Base-by-base conservation (phyloP, 768 basidiomycete species). In the Lepiota venenata region DNA sequence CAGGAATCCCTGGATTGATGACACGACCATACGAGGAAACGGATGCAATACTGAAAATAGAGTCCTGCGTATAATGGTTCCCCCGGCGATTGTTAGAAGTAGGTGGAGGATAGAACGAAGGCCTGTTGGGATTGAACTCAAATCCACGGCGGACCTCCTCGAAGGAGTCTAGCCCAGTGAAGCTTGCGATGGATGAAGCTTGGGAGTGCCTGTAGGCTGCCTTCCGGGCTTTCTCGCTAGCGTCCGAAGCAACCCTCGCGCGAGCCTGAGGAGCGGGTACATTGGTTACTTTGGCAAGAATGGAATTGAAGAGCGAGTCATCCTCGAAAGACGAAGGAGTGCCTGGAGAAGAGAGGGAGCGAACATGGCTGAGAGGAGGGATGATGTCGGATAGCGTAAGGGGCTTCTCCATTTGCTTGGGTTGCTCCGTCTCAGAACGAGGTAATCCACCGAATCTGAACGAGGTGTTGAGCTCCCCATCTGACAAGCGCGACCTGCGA, bases 61-160 rank as follows among this genome's bases (percentile, higher is more conserved):
- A 88, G 36, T 85, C 83, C 12, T 78, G 79, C 45, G 72, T 74
- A 8, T 63, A 62, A 45, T 85, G 81, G 42, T 63, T 68, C 12
- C 53, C 66, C 21, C 70, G 72, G 15, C 70, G 71, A 32, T 67
- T 62, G 9, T 16, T 48, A 9, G 63, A 32, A 2, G 65, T 68
- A 25, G 74, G 68, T 10, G 81, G 79, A 0, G 85, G 84, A 61
- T 87, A 90, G 66, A 88, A 89, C 1, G 78, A 71, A 1, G 85
- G 82, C 0, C 86, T 79, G 44, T 78, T 71, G 7, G 78, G 73
- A 22, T 74, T 74, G 65, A 88, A 91, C 63, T 91, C 89, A 57
- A 91, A 92, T 1, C 84, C 87, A 47, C 87, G 78, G 27, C 88
- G 73, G n/a, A 91, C 80, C 62, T 90, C 89, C 16, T 85, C 84